phyloP scores from a whole-genome alignment of 148 eudicot species.

The Rhododendron ferrugineum region DNA sequence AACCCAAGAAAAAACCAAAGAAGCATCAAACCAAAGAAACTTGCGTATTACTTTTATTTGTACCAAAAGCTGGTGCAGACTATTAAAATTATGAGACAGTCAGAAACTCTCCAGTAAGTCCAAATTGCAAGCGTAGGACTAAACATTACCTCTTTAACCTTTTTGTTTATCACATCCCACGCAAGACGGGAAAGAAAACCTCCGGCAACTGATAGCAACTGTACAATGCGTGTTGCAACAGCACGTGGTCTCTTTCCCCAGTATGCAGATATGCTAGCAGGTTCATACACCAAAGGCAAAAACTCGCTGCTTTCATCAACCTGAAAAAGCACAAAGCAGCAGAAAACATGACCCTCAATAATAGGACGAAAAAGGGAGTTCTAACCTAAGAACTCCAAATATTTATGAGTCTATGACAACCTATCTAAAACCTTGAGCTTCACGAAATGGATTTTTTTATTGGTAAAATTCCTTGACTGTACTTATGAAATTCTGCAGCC shows the following conservation, averaged over 20 bases:
- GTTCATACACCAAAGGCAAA: constrained; percentile 89
- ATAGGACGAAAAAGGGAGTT: not conserved
- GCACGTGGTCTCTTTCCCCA: constrained; percentile 99
- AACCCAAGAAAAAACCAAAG: not conserved
- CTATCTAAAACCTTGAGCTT: not conserved
- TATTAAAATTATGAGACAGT: not conserved
- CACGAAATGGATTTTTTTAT: not conserved
- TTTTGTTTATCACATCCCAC: constrained; percentile 80
- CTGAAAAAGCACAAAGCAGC: constrained; percentile 32
- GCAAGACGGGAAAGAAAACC: constrained; percentile 88
- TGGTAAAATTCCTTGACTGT: not conserved
- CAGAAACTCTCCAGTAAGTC: not conserved
- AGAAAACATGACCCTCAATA: constrained; percentile 2
- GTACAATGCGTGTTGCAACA: constrained; percentile 80
- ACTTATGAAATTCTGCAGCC: not conserved
- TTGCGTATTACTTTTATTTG: not conserved
- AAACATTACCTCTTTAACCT: constrained; percentile 78
- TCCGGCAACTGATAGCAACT: constrained; percentile 89
- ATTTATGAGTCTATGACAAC: not conserved
- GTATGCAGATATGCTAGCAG: constrained; percentile 69
- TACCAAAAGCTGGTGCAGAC: not conserved
- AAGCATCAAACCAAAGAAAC: not conserved
- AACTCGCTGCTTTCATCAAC: constrained; percentile 87
- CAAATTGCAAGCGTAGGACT: not conserved
- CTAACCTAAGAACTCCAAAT: not conserved